Percentiles rank a stretch among this genome's conserved stretches.
These are phyloP conservation scores for Naganishia albida DNA, from an alignment of 1,284 basidiomycete species.

Conservation along the genomic window DNA sequence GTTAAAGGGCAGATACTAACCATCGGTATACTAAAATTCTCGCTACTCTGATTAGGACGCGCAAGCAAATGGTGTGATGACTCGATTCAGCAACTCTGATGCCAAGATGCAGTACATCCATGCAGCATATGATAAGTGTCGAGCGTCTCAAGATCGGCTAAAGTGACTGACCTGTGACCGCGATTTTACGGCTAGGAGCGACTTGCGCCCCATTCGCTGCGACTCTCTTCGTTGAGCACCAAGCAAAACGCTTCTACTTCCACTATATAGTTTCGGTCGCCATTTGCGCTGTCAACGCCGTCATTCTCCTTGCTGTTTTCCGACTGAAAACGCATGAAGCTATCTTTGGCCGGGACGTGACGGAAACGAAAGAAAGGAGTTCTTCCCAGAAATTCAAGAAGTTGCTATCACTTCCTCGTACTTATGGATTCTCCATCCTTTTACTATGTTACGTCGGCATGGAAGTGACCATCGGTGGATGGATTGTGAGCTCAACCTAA, in stretches of 20 bases:
- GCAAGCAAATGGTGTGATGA: constrained; percentile 63
- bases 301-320: constrained; percentile 60
- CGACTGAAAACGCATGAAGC: constrained; percentile 61
- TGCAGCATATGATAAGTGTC: constrained; percentile 58
- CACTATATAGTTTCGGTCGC: constrained; percentile 66
- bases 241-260: constrained; percentile 59
- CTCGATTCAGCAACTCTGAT: constrained; percentile 37
- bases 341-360: constrained; percentile 41
- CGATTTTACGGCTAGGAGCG: constrained; percentile 63
- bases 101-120: constrained; percentile 66
- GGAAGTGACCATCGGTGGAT: constrained; percentile 32
- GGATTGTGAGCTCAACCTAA: constrained; percentile 32
- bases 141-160: too few relatives aligned
- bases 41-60: constrained; percentile 58
- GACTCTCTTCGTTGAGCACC: constrained; percentile 64
- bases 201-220: constrained; percentile 67
- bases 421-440: constrained; percentile 15
- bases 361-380: constrained; percentile 22
- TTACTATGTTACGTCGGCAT: constrained; percentile 24
- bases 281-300: constrained; percentile 58
- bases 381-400: constrained; percentile 24
- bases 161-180: neutral
- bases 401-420: constrained; percentile 10
- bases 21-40: too few relatives aligned
- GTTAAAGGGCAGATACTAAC: too few relatives aligned